phyloP scores from a whole-genome alignment of 345 rosid species.

The Eucalyptus paniculata region DNA sequence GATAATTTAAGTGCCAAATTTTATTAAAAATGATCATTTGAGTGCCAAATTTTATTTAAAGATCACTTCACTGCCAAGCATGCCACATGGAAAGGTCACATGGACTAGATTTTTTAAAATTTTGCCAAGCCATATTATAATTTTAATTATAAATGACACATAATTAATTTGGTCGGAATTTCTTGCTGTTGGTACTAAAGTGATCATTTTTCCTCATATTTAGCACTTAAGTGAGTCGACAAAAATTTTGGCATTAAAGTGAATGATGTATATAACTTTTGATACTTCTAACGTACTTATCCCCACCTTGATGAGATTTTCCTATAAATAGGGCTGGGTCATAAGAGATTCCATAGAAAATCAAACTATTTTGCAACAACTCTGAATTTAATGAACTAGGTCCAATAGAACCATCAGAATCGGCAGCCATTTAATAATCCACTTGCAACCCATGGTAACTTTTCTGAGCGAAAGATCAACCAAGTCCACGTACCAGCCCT shows the following conservation, averaged over 20 bases:
- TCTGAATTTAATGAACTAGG: not conserved
- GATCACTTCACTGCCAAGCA: too few species aligned
- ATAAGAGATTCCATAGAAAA: not conserved
- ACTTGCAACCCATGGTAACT: not conserved
- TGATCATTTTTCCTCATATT: rapidly evolving
- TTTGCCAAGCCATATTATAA: too few species aligned
- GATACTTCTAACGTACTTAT: rapidly evolving
- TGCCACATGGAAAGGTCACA: too few species aligned
- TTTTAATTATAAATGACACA: too few species aligned
- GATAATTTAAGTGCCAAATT: too few species aligned
- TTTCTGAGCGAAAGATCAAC: not conserved
- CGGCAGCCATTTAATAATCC: not conserved
- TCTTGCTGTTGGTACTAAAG: rapidly evolving
- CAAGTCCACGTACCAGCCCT: not conserved
- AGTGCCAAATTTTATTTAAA: too few species aligned
- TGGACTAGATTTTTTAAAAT: too few species aligned
- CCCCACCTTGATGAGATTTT: not conserved
- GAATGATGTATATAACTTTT: rapidly evolving
- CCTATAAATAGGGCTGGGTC: not conserved
- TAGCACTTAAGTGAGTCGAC: rapidly evolving
- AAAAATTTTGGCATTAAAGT: rapidly evolving
- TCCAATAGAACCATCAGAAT: not conserved
- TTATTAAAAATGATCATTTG: too few species aligned
- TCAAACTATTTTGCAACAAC: not conserved
- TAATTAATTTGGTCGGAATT: rapidly evolving